phyloP scores from a whole-genome alignment of 2,329 filamentous ascomycete species.

The Fulvia fulva region DNA sequence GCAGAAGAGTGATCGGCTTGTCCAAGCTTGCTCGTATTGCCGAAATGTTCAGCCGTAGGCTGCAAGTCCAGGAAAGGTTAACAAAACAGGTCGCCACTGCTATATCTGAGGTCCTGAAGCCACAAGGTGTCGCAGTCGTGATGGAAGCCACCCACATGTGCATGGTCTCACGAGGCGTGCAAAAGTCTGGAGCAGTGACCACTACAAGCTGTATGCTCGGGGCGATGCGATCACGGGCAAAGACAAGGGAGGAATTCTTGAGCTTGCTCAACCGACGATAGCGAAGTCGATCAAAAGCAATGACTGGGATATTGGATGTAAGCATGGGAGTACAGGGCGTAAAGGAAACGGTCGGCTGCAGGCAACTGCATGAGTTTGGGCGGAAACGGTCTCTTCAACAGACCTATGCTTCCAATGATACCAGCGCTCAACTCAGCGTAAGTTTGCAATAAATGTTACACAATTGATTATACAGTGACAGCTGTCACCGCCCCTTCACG shows the following conservation, averaged over 20 bases:
- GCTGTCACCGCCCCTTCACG: background rate
- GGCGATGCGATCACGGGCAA: constrained; percentile 85
- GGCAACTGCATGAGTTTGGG: constrained; percentile 4
- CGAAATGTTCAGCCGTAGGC: constrained; percentile 88
- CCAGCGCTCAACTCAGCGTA: constrained; percentile 35
- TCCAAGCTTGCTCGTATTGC: constrained; percentile 94
- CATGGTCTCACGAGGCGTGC: constrained; percentile 98
- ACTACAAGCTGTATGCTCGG: constrained; percentile 98
- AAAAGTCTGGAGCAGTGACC: constrained; percentile 81
- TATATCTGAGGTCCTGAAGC: constrained; percentile 86
- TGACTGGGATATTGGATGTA: constrained; percentile 10
- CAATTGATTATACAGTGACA: background rate
- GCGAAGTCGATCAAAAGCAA: background rate
- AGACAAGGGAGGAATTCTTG: constrained; percentile 93
- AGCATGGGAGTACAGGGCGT: constrained; percentile 12
- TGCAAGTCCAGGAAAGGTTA: constrained; percentile 94
- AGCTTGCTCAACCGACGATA: constrained; percentile 53
- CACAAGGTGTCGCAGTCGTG: constrained; percentile 91
- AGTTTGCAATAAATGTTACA: constrained; percentile 17
- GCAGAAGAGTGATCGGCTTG: constrained; percentile 84
- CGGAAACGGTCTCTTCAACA: constrained; percentile 30
- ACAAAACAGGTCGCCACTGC: constrained; percentile 95
- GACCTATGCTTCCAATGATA: constrained; percentile 29
- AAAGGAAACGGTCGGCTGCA: constrained; percentile 5
- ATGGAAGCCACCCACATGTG: constrained; percentile 96